phyloP scores from a whole-genome alignment of 2,329 filamentous ascomycete species.

The Thermothelomyces thermophilus region DNA sequence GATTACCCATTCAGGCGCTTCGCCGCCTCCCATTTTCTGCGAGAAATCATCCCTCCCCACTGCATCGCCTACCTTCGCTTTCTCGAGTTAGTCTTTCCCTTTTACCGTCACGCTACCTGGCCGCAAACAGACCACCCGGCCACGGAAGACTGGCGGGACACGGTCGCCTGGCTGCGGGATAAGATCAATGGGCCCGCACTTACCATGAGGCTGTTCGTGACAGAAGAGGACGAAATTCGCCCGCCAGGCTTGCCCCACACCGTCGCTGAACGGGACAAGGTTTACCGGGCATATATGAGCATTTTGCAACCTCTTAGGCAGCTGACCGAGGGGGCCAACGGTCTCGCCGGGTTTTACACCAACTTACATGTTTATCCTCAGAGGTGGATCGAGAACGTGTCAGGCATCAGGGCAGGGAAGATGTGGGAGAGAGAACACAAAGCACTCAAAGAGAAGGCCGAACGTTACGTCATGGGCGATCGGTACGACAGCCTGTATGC shows the following conservation, averaged over 20 bases:
- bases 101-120: constrained; percentile 5
- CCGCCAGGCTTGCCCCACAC: neutral
- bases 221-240: neutral
- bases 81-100: constrained; percentile 11
- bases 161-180: constrained; percentile 1
- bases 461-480: too few species aligned
- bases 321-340: neutral
- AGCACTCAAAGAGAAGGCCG: too few species aligned
- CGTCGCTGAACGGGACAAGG: neutral
- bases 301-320: neutral
- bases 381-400: neutral
- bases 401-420: too few species aligned
- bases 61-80: constrained; percentile 12
- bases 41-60: neutral
- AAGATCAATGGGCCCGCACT: constrained; percentile 6
- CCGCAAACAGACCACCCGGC: neutral
- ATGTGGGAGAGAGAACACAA: too few species aligned
- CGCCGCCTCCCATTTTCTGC: constrained; percentile 7
- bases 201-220: neutral
- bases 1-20: constrained; percentile 5
- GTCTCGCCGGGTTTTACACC: neutral
- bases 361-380: neutral
- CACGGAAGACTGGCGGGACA: constrained; percentile 4
- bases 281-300: neutral
- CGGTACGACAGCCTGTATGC: too few species aligned